phyloP scores from a whole-genome alignment of 441 rosid genomes.

The Capsella rubella region DNA sequence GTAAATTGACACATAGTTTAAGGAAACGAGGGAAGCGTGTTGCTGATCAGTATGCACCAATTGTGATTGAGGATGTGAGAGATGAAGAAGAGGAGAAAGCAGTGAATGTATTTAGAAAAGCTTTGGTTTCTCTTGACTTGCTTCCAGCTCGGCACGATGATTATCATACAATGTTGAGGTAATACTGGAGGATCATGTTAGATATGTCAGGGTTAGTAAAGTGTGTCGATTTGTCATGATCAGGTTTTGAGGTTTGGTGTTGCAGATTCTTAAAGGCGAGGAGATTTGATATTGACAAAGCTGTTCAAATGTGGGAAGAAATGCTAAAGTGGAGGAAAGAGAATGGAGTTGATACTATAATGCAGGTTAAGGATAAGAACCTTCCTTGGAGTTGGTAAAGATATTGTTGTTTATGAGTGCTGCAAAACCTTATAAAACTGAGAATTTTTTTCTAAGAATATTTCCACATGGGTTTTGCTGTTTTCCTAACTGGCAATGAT shows the following conservation, averaged over 20 bases:
- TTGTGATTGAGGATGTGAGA: constrained; percentile 79
- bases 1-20: constrained; percentile 66
- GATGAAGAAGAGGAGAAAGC: constrained; percentile 80
- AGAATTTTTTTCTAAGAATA: constrained; percentile 9
- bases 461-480: constrained; percentile 28
- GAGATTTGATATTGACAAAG: constrained; percentile 79
- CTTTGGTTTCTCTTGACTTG: constrained; percentile 66
- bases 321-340: constrained; percentile 96
- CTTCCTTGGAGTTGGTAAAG: constrained; percentile 25
- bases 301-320: constrained; percentile 89
- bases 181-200: not conserved
- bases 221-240: not conserved
- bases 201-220: not conserved
- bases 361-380: constrained; percentile 63
- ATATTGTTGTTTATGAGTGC: constrained; percentile 30
- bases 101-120: constrained; percentile 69
- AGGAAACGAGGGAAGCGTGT: constrained; percentile 77
- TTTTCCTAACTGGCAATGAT: constrained; percentile 36
- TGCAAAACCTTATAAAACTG: not conserved
- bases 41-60: constrained; percentile 59
- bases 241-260: constrained; percentile 4
- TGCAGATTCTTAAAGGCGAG: constrained; percentile 90
- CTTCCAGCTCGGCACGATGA: constrained; percentile 81
- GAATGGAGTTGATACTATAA: constrained; percentile 72
- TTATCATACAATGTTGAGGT: constrained; percentile 93